These are phyloP conservation scores for Salix suchowensis DNA, from an alignment of 345 rosid genomes.

Conservation along the genomic window DNA sequence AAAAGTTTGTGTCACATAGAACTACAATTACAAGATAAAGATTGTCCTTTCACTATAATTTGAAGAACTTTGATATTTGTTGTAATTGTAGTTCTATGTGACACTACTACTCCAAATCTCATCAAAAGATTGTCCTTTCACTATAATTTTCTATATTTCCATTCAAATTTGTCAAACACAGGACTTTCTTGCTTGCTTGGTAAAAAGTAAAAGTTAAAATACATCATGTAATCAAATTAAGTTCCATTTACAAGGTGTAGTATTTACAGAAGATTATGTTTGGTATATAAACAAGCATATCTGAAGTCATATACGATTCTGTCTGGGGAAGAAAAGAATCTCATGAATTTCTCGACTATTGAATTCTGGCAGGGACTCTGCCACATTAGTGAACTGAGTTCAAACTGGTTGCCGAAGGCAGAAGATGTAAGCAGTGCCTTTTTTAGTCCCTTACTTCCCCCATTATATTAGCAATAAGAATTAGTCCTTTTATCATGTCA, in stretches of 20 bases:
- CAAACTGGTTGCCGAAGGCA: constrained; percentile 85
- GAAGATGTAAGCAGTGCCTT: constrained; percentile 67
- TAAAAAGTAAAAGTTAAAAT: not conserved
- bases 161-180: not conserved
- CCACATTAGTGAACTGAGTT: constrained; percentile 90
- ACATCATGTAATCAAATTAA: not conserved
- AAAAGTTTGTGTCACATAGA: not conserved
- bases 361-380: constrained; percentile 71
- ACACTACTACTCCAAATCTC: not conserved
- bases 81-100: not conserved
- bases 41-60: no score
- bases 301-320: not conserved
- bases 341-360: not conserved
- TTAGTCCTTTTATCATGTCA: not conserved
- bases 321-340: not conserved
- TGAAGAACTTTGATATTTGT: not conserved
- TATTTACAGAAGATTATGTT: not conserved
- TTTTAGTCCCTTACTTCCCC: not conserved
- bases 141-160: not conserved
- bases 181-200: not conserved
- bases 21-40: no score
- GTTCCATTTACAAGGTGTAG: not conserved
- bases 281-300: not conserved
- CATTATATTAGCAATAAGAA: not conserved
- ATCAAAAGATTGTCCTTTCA: not conserved